Conservation (phyloP, 805 yeast species). For the Yamadazyma nakazawae region DNA sequence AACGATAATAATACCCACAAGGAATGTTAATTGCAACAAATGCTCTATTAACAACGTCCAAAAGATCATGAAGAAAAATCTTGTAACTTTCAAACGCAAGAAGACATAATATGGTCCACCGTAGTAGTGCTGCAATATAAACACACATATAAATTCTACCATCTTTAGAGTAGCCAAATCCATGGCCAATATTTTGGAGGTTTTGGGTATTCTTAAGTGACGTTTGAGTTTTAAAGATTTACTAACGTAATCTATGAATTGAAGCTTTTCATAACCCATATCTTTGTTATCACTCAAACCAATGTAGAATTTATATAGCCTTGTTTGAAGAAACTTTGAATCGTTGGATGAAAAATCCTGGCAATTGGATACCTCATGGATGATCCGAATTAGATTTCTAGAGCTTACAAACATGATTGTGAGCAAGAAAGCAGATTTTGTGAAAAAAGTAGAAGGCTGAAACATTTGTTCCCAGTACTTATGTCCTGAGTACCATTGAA, state of each 20-base stretch:
- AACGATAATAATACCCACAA: conserved; percentile 61
- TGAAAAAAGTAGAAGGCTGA: conserved; percentile 26
- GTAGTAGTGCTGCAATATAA: conserved; percentile 11
- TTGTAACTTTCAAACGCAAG: conserved; percentile 12
- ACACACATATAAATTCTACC: conserved; percentile 3
- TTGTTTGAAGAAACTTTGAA: conserved; percentile 10
- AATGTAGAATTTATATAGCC: conserved; percentile 27
- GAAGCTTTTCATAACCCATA: conserved; percentile 10
- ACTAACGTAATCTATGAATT: background rate
- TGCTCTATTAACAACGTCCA: conserved; percentile 56
- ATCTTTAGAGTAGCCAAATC: conserved; percentile 13
- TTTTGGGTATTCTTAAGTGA: conserved; percentile 20
- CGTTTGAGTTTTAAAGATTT: background rate
- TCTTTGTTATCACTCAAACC: conserved; percentile 21
- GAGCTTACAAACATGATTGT: conserved; percentile 28
- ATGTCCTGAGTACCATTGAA: conserved; percentile 15
- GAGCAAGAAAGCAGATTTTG: conserved; percentile 21
- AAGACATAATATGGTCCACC: conserved; percentile 14
- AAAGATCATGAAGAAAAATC: conserved; percentile 21
- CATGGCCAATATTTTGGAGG: conserved; percentile 20
- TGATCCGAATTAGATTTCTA: conserved; percentile 25
- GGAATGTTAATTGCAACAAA: conserved; percentile 58
- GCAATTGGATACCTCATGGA: conserved; percentile 27
- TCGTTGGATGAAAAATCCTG: conserved; percentile 15
- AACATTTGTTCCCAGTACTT: conserved; percentile 25